These are phyloP conservation scores for Stellera chamaejasme DNA, from an alignment of 345 rosid genomes.

Conservation along the genomic window DNA sequence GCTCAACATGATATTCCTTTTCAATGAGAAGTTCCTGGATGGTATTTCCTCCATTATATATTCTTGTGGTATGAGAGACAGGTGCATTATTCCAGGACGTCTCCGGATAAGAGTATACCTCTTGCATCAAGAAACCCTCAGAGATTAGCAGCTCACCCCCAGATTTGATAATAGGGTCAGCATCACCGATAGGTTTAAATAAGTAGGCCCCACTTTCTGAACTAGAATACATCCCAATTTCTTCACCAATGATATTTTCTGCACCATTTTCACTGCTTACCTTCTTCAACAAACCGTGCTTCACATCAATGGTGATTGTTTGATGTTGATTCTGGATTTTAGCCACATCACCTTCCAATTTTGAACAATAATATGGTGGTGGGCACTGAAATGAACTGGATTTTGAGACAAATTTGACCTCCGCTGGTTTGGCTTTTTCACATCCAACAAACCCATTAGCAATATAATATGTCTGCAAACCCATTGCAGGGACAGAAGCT, in stretches of 20 bases:
- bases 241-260: constrained; percentile 51
- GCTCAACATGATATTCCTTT: constrained; percentile 96
- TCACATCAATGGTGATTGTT: constrained; percentile 56
- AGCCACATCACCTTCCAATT: constrained; percentile 43
- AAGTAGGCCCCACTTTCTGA: constrained; percentile 86
- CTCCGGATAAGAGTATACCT: constrained; percentile 74
- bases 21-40: constrained; percentile 56
- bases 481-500: constrained; percentile 87
- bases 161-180: constrained; percentile 48
- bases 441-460: constrained; percentile 73
- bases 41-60: constrained; percentile 54
- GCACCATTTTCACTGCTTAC: constrained; percentile 41
- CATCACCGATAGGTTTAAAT: constrained; percentile 75
- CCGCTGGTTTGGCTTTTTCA: constrained; percentile 66
- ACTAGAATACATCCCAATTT: constrained; percentile 72
- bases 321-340: constrained; percentile 68
- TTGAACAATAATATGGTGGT: constrained; percentile 60
- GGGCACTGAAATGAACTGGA: constrained; percentile 58
- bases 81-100: constrained; percentile 66
- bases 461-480: constrained; percentile 78
- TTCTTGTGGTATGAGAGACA: constrained; percentile 67
- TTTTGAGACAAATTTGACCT: constrained; percentile 43
- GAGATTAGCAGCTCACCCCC: constrained; percentile 59
- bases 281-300: constrained; percentile 60
- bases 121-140: constrained; percentile 76